These are phyloP conservation scores for Antitrichia curtipendula DNA, from an alignment of 225 moss, liverwort and hornwort species.

Conservation along the genomic window DNA sequence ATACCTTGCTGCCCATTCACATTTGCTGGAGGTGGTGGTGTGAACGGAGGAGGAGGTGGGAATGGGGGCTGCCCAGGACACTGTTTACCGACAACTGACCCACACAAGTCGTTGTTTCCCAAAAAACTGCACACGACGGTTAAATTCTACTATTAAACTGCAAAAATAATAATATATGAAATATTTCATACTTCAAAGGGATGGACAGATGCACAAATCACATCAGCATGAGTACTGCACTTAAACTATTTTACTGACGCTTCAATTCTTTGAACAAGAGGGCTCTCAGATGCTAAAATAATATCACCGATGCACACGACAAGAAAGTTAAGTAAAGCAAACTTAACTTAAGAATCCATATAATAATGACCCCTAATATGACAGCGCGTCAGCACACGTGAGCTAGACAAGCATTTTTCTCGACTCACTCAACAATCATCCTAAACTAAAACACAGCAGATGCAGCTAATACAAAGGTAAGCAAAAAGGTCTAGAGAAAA, in stretches of 20 bases:
- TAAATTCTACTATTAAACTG: background rate
- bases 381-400: background rate
- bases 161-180: background rate
- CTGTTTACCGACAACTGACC: conserved; percentile 54
- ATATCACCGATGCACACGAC: background rate
- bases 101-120: conserved; percentile 66
- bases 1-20: conserved; percentile 27
- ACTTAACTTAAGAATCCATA: background rate
- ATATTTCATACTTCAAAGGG: background rate
- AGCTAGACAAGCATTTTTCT: background rate
- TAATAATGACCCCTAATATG: background rate
- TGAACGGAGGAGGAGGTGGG: conserved; percentile 80
- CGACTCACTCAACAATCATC: background rate
- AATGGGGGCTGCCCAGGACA: conserved; percentile 85
- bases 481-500: background rate
- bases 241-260: background rate
- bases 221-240: background rate
- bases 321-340: background rate
- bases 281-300: background rate
- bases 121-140: conserved; percentile 22
- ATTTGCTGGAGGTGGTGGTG: conserved; percentile 51
- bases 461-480: background rate
- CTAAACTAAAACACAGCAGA: background rate
- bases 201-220: background rate
- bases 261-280: background rate